Evolutionary conservation across 768 basidiomycete species (phyloP), one percentile per base, ranked within the genome.

Genomic region (Auricularia auricula-judae): DNA sequence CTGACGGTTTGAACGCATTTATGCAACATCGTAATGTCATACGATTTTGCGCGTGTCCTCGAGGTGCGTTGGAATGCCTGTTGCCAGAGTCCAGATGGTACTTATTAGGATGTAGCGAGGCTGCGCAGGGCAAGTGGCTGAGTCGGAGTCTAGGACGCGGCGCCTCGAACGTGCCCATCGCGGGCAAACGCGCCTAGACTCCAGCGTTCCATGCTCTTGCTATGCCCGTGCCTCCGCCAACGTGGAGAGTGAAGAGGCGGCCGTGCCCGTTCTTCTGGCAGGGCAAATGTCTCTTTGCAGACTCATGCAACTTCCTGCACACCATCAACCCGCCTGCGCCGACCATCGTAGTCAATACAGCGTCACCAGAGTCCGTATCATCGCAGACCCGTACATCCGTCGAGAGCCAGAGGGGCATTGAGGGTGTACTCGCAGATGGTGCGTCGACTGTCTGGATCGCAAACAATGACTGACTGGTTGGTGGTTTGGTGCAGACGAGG

Each of bases 221-320:
- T 14, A 42, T 42, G 39, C 39, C 39, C 39, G 39, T 42, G 8
- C 39, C 39, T 51, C 47, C 47, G 47, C 47, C 14, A 51, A 5
- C 18, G 21, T 51, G 47, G 18, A 16, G 47, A 51, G 47, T 21
- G 10, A 51, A 18, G 47, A 51, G 18, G 18, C 64, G 64, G 4
- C 58, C 64, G 12, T 65, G 64, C 60, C 64, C 64, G 7, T 65
- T 65, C 42, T 65, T 62, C 39, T 18, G 33, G 10, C 29, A 33
- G 12, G 59, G 59, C 11, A n/a, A 36, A 10, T 65, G 64, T 34
- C 43, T 65, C 7, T 65, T 65, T 35, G 43, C 21, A 34, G 59
- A 65, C 34, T 65, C 64, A 34, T 65, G 64, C 59, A 65, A 65
- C 59, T 65, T 65, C 60, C 64, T 39, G 29, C 64, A 65, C 47